These are phyloP conservation scores for Acer negundo DNA, from an alignment of 345 rosid species.

Conservation along the genomic window DNA sequence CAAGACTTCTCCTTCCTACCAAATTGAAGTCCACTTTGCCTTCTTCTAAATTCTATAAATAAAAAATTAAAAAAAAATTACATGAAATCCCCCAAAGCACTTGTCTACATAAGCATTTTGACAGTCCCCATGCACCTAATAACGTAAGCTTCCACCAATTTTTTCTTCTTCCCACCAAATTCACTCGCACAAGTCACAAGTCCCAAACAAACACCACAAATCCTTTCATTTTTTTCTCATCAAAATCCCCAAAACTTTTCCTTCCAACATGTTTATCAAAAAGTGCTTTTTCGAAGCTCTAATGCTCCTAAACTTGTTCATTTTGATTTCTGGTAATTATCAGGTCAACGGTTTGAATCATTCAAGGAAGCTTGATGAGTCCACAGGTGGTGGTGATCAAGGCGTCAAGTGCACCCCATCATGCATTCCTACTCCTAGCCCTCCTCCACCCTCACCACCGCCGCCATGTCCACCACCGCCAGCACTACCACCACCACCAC, in stretches of 20 bases:
- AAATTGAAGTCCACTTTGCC: slow-evolving; percentile 19
- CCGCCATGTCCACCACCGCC: slow-evolving; percentile 36
- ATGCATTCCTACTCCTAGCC: slow-evolving; percentile 35
- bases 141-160: slow-evolving; percentile 20
- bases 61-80: no score
- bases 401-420: slow-evolving; percentile 43
- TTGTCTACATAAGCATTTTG: background rate
- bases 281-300: background rate
- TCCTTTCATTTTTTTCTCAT: background rate
- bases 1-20: no score
- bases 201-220: background rate
- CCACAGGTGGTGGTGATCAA: slow-evolving; percentile 16
- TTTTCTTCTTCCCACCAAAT: background rate
- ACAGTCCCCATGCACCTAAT: slow-evolving; percentile 31
- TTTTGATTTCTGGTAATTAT: slow-evolving; percentile 1
- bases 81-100: background rate
- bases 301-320: background rate
- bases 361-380: slow-evolving; percentile 35
- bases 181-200: background rate
- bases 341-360: slow-evolving; percentile 21
- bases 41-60: background rate
- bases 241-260: background rate
- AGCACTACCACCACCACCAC: slow-evolving; percentile 30
- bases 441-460: slow-evolving; percentile 34
- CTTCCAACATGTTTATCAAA: slow-evolving; percentile 1